phyloP scores from a whole-genome alignment of 352 stramenopile species.

The Globisporangium radiosum region DNA sequence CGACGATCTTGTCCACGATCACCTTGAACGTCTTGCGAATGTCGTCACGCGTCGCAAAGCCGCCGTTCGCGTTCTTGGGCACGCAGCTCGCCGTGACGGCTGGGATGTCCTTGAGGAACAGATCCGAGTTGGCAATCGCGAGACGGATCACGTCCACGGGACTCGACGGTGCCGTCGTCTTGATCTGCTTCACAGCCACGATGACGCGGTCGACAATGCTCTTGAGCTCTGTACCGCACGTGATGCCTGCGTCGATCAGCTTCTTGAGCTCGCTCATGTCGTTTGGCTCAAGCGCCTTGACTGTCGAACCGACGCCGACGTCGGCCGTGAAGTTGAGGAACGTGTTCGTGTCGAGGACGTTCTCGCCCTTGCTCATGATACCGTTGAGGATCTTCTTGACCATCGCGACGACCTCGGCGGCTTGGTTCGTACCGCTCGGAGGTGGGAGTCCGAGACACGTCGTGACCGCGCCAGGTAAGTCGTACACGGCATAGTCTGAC shows the following conservation, averaged over 20 bases:
- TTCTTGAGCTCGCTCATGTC: conserved; percentile 17
- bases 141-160: too few relatives aligned
- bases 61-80: too few relatives aligned
- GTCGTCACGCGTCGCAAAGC: too few relatives aligned
- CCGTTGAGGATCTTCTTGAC: conserved; percentile 13
- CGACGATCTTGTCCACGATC: too few relatives aligned
- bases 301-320: conserved; percentile 3
- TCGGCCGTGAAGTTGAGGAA: conserved; percentile 30
- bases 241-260: conserved; percentile 22
- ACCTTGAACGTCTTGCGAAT: too few relatives aligned
- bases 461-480: conserved; percentile 40
- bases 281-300: background rate
- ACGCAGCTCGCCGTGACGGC: too few relatives aligned
- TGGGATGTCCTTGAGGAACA: too few relatives aligned
- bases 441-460: conserved; percentile 28
- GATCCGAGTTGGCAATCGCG: too few relatives aligned
- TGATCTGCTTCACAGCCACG: too few relatives aligned
- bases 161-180: too few relatives aligned
- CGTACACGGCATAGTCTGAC: conserved; percentile 42
- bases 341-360: conserved; percentile 19
- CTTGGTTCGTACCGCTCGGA: conserved; percentile 3
- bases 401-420: conserved; percentile 3
- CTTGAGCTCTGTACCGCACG: too few relatives aligned
- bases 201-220: too few relatives aligned
- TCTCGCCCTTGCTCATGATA: conserved; percentile 29